Base-by-base conservation (phyloP, 257 asterid species). In the Fraxinus cuspidata region DNA sequence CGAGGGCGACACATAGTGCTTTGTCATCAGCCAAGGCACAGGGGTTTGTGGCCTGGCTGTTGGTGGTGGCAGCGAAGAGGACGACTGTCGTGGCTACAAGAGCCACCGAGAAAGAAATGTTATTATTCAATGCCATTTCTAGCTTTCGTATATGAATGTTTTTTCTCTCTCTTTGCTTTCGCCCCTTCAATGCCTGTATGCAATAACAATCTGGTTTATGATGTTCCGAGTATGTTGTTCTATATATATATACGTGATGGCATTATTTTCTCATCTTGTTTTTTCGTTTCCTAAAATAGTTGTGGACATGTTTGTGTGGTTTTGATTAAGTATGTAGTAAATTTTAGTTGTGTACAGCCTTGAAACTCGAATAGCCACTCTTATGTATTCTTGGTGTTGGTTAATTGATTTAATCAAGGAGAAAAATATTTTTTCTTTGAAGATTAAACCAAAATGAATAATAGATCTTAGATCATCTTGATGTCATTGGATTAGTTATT, bases 31-130 rank as follows among this genome's bases (percentile, higher is more conserved):
- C 66, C 28, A 5, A 4, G 10, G 11, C 13, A 3, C 66, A 56
- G 28, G 12, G 66, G 13, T 56, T 21, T 12, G 0, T 56, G 66
- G 66, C 66, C 66, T 56, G 66, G 66, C 66, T 23, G 27, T n/a
- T 21, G 29, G 27, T 15, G 12, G 66, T 56, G 66, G 66, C 27
- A 7, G 29, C 28, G 69, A 63, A 63, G 69, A 63, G 69, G 34
- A 63, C 32, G 69, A 63, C 6, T 23, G 34, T 4, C 2, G 34
- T 23, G 34, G 69, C 69, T 27, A 63, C 32, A 23, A 63, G 32
- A 23, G 19, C 68, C 68, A 63, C 19, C 5, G 68, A 63, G 68
- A 63, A 63, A 63, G 68, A 63, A 10, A 56, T 56, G 65, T 56
- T 56, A 23, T 56, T 63, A 0, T 63, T 23, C 18, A 11, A 63